These are phyloP conservation scores for Debaryomyces fabryi DNA, from an alignment of 1,139 yeast species.

Conservation along the genomic window DNA sequence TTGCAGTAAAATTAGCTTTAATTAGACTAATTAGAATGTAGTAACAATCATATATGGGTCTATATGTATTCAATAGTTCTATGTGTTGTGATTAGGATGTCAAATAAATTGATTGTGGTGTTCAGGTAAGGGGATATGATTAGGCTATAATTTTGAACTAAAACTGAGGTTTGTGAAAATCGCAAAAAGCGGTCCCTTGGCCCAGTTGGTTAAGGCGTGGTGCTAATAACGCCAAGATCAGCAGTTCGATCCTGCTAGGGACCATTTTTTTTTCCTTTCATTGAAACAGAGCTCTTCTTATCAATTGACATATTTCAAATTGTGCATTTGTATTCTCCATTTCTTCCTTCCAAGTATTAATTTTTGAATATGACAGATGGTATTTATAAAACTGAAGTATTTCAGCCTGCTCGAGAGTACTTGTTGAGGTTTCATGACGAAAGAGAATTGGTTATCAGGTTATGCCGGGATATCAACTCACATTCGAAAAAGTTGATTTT, in stretches of 20 bases:
- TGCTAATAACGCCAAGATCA: constrained; percentile 85
- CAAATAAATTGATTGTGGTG: too few relatives aligned
- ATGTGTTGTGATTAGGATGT: not conserved
- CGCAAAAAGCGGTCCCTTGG: constrained; percentile 62
- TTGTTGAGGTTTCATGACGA: constrained; percentile 28
- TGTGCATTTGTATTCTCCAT: not conserved
- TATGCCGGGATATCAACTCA: constrained; percentile 40
- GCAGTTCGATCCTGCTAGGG: constrained; percentile 89
- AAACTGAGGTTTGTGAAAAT: not conserved
- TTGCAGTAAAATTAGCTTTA: not conserved
- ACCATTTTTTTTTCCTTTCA: constrained; percentile 43
- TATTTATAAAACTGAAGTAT: constrained; percentile 29
- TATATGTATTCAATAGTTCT: not conserved
- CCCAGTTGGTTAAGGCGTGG: constrained; percentile 92
- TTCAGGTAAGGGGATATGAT: not conserved
- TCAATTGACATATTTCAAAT: not conserved
- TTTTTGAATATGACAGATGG: constrained; percentile 55
- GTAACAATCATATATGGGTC: not conserved
- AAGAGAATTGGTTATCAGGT: constrained; percentile 38
- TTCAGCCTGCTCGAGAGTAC: constrained; percentile 21
- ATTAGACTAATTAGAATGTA: not conserved
- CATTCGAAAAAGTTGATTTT: constrained; percentile 43
- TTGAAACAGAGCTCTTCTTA: not conserved
- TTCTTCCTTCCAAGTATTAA: not conserved
- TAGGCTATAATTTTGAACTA: not conserved